These are phyloP conservation scores for Annulohypoxylon truncatum DNA, from an alignment of 2,329 filamentous ascomycete genomes.

Conservation along the genomic window DNA sequence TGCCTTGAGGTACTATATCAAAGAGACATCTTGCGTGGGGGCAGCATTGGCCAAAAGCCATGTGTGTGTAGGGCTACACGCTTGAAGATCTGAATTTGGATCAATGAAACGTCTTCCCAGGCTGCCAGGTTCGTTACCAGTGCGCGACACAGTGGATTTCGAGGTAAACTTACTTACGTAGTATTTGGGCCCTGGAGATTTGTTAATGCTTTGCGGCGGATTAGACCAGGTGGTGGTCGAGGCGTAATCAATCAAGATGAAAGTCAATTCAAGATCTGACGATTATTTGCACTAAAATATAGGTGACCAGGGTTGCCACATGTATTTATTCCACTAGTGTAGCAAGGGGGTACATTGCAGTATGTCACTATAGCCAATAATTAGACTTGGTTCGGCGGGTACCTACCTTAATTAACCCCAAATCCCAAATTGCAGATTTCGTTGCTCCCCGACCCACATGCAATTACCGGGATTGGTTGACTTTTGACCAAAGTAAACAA, in stretches of 20 bases:
- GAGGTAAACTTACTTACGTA: neutral
- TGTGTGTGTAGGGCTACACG: neutral
- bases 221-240: neutral
- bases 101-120: neutral
- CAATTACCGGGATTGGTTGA: constrained; percentile 26
- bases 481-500: constrained; percentile 31
- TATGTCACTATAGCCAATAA: neutral
- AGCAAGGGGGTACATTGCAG: neutral
- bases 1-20: neutral
- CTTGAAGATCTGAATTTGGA: neutral
- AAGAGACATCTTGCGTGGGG: neutral
- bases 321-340: neutral
- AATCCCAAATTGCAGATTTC: neutral
- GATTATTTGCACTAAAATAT: neutral
- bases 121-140: neutral
- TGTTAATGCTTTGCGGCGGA: neutral
- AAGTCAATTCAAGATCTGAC: neutral
- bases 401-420: constrained; percentile 22
- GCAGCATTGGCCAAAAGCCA: neutral
- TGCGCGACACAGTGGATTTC: neutral
- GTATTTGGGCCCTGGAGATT: neutral
- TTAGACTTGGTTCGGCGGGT: constrained; percentile 15
- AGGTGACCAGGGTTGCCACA: neutral
- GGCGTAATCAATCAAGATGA: neutral
- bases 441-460: constrained; percentile 37